Evolutionary conservation across 768 basidiomycete genomes (phyloP), one percentile per base, ranked within the genome.

Genomic region (Leccinum uliginosum): DNA sequence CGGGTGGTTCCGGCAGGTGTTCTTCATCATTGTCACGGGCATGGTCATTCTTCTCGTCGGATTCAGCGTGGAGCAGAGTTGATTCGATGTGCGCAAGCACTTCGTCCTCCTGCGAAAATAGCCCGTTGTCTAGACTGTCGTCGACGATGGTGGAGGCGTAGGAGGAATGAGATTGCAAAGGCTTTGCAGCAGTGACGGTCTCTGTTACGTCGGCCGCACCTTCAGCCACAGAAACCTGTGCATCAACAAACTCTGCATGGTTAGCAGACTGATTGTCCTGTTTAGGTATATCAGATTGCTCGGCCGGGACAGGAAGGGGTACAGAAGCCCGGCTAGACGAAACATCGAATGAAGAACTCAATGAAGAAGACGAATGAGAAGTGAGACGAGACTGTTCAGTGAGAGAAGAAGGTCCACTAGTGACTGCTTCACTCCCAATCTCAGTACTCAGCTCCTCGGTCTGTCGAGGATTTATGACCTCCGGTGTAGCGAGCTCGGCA

Each of bases 1-100:
- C 76, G 29, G 83, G 83, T 27, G 83, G 83, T 63, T 86, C 85
- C 8, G 81, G 78, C 6, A 82, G 69, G 63, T 84, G 80, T 49
- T 83, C 81, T 54, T 70, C 67, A 53, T 67, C 67, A 38, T 59
- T 62, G n/a, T 61, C 61, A n/a, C 59, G 60, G 10, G 9, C 32
- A 19, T 56, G 52, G 26, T 66, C 60, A 19, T 59, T 21, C 50
- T 67, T 71, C 49, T 65, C 61, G 17, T 70, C 62, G 30, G 53
- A 9, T 19, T 46, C 49, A 21, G 52, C 35, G 23, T 55, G 57
- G 21, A 59, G 52, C 23, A 71, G 72, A 12, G 62, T 56, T 15
- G 62, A 46, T 32, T 67, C 69, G 35, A 56, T 49, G 8, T 55
- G 59, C 11, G 54, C 50, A 29, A 61, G 49, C 23, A 51, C 44